Conservation (phyloP, 2,329 filamentous ascomycete genomes). For the Colletotrichum siamense region DNA sequence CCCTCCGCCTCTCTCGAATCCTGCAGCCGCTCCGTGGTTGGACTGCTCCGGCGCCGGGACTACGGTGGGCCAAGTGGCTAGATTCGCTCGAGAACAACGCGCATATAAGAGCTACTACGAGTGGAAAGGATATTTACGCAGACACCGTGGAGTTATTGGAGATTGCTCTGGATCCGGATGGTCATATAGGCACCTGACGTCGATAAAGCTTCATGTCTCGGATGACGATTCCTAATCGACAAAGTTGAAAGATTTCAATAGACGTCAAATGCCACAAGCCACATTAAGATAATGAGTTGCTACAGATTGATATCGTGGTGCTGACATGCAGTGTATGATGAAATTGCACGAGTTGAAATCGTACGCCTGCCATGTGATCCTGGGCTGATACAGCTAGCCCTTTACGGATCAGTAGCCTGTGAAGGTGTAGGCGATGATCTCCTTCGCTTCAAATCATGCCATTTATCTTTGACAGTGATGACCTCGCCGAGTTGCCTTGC, state of each 20-base stretch:
- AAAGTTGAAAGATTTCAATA: neutral
- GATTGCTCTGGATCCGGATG: constrained; percentile 2
- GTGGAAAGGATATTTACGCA: constrained; percentile 56
- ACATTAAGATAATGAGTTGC: neutral
- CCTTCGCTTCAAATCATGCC: constrained; percentile 41
- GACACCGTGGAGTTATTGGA: constrained; percentile 64
- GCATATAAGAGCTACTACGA: constrained; percentile 71
- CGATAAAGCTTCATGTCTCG: neutral
- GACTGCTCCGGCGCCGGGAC: constrained; percentile 65
- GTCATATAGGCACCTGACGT: neutral
- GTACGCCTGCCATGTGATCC: neutral
- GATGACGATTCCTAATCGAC: neutral
- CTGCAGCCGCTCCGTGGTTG: constrained; percentile 70
- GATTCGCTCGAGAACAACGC: constrained; percentile 70
- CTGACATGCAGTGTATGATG: neutral
- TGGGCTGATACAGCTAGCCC: neutral
- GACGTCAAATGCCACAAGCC: neutral
- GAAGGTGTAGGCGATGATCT: constrained; percentile 20
- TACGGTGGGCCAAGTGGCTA: constrained; percentile 73
- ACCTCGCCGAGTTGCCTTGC: constrained; percentile 49
- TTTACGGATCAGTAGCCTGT: neutral
- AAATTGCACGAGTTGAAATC: neutral
- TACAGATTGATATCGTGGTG: neutral
- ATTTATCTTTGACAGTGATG: constrained; percentile 49
- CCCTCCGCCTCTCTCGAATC: constrained; percentile 71